Conservation (phyloP, 371 early-diverging fungal species). For the Mucor lusitanicus region DNA sequence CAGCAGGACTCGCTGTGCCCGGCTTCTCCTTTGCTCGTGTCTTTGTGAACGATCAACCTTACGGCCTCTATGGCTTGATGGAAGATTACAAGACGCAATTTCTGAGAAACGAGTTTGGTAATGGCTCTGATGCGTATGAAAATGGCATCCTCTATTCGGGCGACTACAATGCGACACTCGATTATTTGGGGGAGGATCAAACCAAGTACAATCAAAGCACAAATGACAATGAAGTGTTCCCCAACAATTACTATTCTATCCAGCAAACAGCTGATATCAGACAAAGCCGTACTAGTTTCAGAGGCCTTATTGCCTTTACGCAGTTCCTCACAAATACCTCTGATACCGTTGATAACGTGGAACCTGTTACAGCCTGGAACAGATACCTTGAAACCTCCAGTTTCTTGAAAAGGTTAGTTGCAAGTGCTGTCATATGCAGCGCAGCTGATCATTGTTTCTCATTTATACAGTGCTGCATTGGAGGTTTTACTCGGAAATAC, state of each 20-base stretch:
- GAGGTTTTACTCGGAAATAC: slow-evolving; percentile 31
- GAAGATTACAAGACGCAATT: slow-evolving; percentile 38
- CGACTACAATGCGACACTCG: slow-evolving; percentile 3
- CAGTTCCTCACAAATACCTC: slow-evolving; percentile 21
- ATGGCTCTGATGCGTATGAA: slow-evolving; percentile 24
- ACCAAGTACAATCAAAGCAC: slow-evolving; percentile 2
- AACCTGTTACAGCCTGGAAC: slow-evolving; percentile 7
- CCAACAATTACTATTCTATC: background rate
- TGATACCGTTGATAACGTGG: background rate
- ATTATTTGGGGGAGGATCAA: slow-evolving; percentile 22
- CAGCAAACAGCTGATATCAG: slow-evolving; percentile 3
- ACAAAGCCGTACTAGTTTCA: background rate
- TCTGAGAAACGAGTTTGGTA: slow-evolving; percentile 28
- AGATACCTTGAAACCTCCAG: slow-evolving; percentile 11
- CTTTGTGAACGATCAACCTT: slow-evolving; percentile 26
- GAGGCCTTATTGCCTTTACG: slow-evolving; percentile 29
- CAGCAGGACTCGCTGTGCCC: slow-evolving; percentile 45
- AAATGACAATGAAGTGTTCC: slow-evolving; percentile 1
- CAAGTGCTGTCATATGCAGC: background rate
- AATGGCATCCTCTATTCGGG: slow-evolving; percentile 34
- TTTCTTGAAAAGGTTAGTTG: background rate
- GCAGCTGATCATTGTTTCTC: background rate
- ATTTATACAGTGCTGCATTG: slow-evolving; percentile 20
- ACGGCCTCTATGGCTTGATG: slow-evolving; percentile 38
- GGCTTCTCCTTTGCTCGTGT: slow-evolving; percentile 31